Evolutionary conservation across 371 early-diverging fungal species (phyloP).

Genomic region (Rhizomucor pusillus): DNA sequence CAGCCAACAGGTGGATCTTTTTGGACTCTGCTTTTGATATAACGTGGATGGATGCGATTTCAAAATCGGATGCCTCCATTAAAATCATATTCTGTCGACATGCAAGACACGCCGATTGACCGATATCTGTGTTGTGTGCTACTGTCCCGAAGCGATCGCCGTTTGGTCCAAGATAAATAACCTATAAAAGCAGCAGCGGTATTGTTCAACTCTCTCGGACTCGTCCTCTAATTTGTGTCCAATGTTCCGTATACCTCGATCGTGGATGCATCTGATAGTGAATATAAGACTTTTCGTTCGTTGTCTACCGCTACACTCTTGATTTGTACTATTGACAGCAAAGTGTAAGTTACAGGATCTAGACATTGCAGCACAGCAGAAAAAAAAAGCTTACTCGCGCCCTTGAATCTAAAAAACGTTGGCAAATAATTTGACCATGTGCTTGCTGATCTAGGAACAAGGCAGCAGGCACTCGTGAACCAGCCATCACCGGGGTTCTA

Average conservation of each 20-base stretch:
- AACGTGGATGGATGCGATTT: slow-evolving; percentile 64
- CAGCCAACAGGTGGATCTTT: slow-evolving; percentile 62
- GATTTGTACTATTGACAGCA: slow-evolving; percentile 29
- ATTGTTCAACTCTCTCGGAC: too few species aligned
- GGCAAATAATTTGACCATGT: not conserved
- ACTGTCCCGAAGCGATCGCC: slow-evolving; percentile 27
- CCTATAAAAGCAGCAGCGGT: too few species aligned
- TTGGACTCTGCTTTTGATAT: slow-evolving; percentile 63
- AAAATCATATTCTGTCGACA: slow-evolving; percentile 45
- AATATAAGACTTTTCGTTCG: slow-evolving; percentile 69
- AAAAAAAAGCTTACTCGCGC: too few species aligned
- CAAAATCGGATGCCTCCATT: slow-evolving; percentile 39
- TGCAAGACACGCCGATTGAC: slow-evolving; percentile 42
- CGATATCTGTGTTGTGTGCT: slow-evolving; percentile 41
- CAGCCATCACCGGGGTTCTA: slow-evolving; percentile 41
- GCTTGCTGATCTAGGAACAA: slow-evolving; percentile 58
- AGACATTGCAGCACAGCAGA: too few species aligned
- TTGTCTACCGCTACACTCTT: slow-evolving; percentile 66
- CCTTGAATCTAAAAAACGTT: not conserved
- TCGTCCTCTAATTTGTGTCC: too few species aligned
- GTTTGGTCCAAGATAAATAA: slow-evolving; percentile 25
- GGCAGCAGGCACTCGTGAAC: slow-evolving; percentile 67
- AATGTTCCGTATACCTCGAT: slow-evolving; percentile 62
- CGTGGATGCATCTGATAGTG: slow-evolving; percentile 59
- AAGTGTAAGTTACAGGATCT: slow-evolving; percentile 5